Evolutionary conservation across 495 filamentous ascomycete species (phyloP).

Genomic region (Viridothelium virens): DNA sequence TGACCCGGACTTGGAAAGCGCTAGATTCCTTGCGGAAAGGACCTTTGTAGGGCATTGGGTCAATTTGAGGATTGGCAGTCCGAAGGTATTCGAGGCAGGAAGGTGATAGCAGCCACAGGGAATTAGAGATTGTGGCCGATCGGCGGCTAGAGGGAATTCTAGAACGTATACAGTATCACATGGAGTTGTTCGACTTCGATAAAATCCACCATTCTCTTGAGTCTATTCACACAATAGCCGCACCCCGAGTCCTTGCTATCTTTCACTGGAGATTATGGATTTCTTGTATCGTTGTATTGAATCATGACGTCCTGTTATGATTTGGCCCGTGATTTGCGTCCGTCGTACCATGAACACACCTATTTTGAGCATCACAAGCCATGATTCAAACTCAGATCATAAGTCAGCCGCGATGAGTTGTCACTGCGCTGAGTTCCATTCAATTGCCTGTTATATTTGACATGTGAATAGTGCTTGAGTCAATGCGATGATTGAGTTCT

Average conservation of each 20-base stretch:
- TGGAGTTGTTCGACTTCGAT: background rate
- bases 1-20: too few species aligned
- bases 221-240: constrained; percentile 7
- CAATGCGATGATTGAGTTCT: constrained; percentile 7
- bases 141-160: too few species aligned
- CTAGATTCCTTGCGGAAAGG: too few species aligned
- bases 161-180: background rate
- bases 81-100: too few species aligned
- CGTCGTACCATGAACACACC: background rate
- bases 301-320: background rate
- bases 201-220: background rate
- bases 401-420: background rate
- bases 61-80: too few species aligned
- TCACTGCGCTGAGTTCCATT: background rate
- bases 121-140: too few species aligned
- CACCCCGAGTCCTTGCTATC: background rate
- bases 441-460: background rate
- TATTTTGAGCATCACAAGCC: constrained; percentile 5
- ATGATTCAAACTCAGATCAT: constrained; percentile 4
- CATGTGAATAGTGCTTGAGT: constrained; percentile 12
- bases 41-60: too few species aligned
- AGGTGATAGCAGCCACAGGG: too few species aligned
- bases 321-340: background rate
- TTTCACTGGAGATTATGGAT: background rate
- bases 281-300: constrained; percentile 10